Conservation (phyloP, 495 filamentous ascomycete genomes). For the Corynascus novoguineensis region DNA sequence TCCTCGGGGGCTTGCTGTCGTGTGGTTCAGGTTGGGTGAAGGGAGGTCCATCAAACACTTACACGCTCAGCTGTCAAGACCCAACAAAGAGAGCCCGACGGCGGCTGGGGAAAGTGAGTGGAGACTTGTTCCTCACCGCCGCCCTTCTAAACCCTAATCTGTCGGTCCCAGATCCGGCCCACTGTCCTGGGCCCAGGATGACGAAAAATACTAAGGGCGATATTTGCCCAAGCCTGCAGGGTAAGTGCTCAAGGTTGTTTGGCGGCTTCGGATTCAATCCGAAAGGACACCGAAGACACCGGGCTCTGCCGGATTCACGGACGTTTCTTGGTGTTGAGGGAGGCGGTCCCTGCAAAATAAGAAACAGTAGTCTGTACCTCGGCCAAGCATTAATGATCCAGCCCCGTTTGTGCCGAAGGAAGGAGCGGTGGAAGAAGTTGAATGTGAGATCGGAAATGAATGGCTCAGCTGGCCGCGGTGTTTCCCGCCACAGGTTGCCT, state of each 20-base stretch:
- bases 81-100: too few species aligned
- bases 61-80: neutral
- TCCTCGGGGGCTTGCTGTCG: neutral
- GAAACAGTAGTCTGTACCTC: neutral
- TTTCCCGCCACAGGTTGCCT: neutral
- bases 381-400: neutral
- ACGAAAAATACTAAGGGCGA: neutral
- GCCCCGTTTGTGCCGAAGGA: neutral
- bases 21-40: neutral
- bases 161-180: neutral
- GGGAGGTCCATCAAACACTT: neutral
- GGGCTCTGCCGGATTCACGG: neutral
- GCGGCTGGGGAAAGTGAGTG: neutral
- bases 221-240: neutral
- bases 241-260: neutral
- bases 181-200: neutral
- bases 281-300: neutral
- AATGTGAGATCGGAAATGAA: neutral
- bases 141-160: neutral
- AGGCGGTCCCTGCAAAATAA: neutral
- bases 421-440: neutral
- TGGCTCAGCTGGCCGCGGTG: neutral
- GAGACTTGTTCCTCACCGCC: neutral
- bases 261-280: neutral
- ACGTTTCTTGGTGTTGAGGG: neutral